Evolutionary conservation across 208 protist genomes (phyloP), one percentile per base, ranked within the genome.

Genomic region (Endotrypanum monterogeii): DNA sequence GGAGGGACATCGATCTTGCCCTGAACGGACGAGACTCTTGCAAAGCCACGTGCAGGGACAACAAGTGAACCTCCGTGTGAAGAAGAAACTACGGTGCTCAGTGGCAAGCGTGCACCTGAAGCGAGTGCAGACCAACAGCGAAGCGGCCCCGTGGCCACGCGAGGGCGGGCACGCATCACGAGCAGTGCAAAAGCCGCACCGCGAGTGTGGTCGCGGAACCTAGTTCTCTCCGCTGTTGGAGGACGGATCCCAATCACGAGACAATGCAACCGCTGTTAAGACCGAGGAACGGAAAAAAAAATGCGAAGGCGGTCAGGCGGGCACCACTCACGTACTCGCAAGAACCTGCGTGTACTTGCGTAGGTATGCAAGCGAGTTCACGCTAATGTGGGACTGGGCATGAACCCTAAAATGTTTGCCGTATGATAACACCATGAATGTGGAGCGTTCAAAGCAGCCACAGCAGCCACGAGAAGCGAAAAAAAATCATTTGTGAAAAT

Each of bases 11-110:
- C 75, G 37, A 95, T 92, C 7, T 54, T 72, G n/a, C 91, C 91
- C 14, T 89, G 83, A 61, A 95, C 80, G 12, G 87, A 57, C 3
- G 91, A 95, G 20, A 93, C 88, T 18, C 83, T 83, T 18, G 90
- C 88, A 69, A 93, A 92, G 70, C 14, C 8, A 35, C 86, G 86
- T 8, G 14, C 8, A 32, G 79, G 5, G 0, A 30, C n/a, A 25
- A 63, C 51, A 57, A 78, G 57, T 14, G 63, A 65, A 5, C 55
- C 28, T 56, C 52, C n/a, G 48, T 72, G 50, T 4, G 44, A 37
- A 9, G 70, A 44, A 32, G 50, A 37, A 11, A 12, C 48, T 23
- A 56, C 67, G n/a, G 67, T 44, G 18, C 74, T 51, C 11, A 67
- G 35, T 20, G 68, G 52, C 6, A 37, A 8, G 25, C 41, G 35